Percentiles rank a stretch among this genome's conserved stretches.
Evolutionary conservation across 345 rosid species (phyloP).

Genomic region (Tarenaya hassleriana): DNA sequence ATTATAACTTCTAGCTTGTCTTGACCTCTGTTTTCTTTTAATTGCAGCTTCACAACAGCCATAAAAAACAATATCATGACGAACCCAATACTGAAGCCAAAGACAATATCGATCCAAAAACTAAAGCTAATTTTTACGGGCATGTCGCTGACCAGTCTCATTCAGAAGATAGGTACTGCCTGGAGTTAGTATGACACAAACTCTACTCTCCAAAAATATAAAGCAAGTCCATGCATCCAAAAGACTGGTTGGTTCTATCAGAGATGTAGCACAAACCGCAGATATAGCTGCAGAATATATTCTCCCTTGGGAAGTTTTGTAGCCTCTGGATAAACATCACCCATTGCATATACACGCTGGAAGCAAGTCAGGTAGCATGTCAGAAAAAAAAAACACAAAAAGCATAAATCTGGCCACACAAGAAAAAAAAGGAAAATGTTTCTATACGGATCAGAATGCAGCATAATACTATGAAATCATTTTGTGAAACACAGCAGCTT

Average conservation of each 20-base stretch:
- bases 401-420: conserved; percentile 13
- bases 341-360: conserved; percentile 81
- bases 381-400: conserved; percentile 10
- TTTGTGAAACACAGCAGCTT: conserved; percentile 1
- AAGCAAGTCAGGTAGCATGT: conserved; percentile 13
- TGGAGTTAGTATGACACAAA: conserved; percentile 8
- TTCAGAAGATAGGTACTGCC: conserved; percentile 13
- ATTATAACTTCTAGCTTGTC: too few relatives aligned
- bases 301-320: conserved; percentile 95
- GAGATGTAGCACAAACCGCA: conserved; percentile 48
- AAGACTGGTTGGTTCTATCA: not conserved
- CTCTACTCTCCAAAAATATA: conserved; percentile 9
- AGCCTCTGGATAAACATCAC: conserved; percentile 77
- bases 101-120: not conserved
- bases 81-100: conserved; percentile 4
- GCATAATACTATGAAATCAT: conserved; percentile 1
- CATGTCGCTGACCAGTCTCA: not conserved
- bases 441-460: conserved; percentile 3
- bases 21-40: not conserved
- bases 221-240: conserved; percentile 1
- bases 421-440: conserved; percentile 7
- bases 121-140: not conserved
- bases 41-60: conserved; percentile 11
- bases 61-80: not conserved
- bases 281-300: conserved; percentile 61